Conservation (phyloP, 2,329 filamentous ascomycete genomes). For the Neurospora crassa region DNA sequence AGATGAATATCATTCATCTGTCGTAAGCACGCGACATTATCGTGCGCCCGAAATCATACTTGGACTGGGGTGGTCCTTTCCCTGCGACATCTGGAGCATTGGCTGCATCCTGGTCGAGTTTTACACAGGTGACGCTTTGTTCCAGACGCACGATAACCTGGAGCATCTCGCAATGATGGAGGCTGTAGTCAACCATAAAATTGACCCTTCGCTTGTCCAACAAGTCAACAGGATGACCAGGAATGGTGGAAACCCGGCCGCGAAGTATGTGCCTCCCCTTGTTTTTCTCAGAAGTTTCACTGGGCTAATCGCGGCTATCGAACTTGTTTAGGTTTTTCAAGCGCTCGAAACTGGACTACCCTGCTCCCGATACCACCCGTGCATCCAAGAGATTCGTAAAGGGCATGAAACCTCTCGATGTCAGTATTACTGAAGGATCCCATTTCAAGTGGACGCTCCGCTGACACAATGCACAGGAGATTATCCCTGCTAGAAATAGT, state of each 20-base stretch:
- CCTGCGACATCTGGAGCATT: conserved; percentile 67
- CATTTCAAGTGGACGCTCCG: not conserved
- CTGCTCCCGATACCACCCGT: conserved; percentile 51
- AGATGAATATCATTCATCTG: conserved; percentile 63
- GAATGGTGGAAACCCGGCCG: conserved; percentile 49
- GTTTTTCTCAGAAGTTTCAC: conserved; percentile 4
- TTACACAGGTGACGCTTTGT: conserved; percentile 61
- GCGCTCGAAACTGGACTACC: conserved; percentile 55
- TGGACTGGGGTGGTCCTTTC: conserved; percentile 61
- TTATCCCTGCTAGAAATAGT: conserved; percentile 47
- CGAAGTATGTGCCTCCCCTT: conserved; percentile 39
- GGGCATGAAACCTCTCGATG: conserved; percentile 59
- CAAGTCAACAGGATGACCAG: conserved; percentile 48
- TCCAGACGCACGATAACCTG: conserved; percentile 64
- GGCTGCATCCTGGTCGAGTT: conserved; percentile 65
- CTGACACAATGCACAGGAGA: conserved; percentile 39
- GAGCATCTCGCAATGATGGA: conserved; percentile 73
- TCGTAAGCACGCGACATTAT: conserved; percentile 62
- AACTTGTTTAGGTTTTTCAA: conserved; percentile 52
- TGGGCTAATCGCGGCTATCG: not conserved
- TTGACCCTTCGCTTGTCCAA: conserved; percentile 50
- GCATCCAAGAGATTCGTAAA: conserved; percentile 59
- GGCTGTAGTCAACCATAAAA: conserved; percentile 49
- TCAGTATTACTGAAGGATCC: conserved; percentile 27
- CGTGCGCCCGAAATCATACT: conserved; percentile 63